phyloP scores from a whole-genome alignment of 2,329 filamentous ascomycete species.

The Fusarium hostae region DNA sequence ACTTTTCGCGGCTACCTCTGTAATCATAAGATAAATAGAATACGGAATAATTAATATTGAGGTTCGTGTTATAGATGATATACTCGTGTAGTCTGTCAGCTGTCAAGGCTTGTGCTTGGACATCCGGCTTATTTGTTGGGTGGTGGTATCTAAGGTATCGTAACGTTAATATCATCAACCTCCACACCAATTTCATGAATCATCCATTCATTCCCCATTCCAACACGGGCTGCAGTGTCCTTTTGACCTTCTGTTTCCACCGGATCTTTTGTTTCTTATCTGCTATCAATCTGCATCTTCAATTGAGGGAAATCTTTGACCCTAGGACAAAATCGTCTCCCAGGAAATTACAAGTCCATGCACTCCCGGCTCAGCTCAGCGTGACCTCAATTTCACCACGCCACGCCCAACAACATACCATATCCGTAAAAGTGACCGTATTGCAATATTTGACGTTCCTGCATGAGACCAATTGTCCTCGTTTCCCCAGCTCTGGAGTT shows the following conservation, averaged over 20 bases:
- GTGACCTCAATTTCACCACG: conserved; percentile 36
- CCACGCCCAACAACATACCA: conserved; percentile 35
- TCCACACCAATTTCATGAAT: conserved; percentile 31
- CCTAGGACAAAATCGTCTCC: neutral
- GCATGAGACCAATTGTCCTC: conserved; percentile 22
- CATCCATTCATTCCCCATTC: conserved; percentile 21
- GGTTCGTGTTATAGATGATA: neutral
- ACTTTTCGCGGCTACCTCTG: too few species aligned
- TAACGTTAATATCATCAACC: conserved; percentile 33
- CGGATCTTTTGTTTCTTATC: neutral
- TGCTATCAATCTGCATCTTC: neutral
- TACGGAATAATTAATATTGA: neutral
- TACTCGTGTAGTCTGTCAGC: neutral
- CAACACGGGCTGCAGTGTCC: neutral
- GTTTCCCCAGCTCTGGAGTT: conserved; percentile 5
- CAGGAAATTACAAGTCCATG: conserved; percentile 39
- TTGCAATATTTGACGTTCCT: conserved; percentile 11
- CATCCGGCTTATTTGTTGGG: neutral
- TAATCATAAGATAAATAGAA: neutral
- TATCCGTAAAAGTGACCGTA: conserved; percentile 24
- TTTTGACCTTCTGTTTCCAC: neutral
- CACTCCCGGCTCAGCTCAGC: conserved; percentile 26
- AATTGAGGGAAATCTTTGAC: conserved; percentile 10
- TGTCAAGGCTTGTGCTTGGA: conserved; percentile 5
- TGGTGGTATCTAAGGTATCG: conserved; percentile 2